Evolutionary conservation across 805 yeast genomes (phyloP).

Genomic region (Candida michaelii): DNA sequence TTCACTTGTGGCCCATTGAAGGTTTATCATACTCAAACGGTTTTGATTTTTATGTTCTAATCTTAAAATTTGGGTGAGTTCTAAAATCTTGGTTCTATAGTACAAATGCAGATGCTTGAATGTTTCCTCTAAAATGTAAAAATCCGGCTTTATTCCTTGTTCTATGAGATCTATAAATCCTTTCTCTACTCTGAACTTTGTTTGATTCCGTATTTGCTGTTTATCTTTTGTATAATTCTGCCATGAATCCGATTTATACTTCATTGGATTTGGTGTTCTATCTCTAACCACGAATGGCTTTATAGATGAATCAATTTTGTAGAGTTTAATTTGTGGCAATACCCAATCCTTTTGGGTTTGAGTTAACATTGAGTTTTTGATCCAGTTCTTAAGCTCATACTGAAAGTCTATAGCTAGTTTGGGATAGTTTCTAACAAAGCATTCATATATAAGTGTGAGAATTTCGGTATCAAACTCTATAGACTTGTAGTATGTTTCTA

Average conservation of each 20-base stretch:
- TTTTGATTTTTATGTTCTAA: conserved; percentile 17
- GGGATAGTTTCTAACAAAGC: conserved; percentile 36
- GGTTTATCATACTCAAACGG: conserved; percentile 23
- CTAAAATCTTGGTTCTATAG: conserved; percentile 12
- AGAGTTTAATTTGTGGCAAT: not conserved
- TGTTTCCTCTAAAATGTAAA: conserved; percentile 29
- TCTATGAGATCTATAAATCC: conserved; percentile 34
- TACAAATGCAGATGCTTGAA: conserved; percentile 24
- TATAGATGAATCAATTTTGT: conserved; percentile 5
- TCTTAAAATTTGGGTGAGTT: conserved; percentile 13
- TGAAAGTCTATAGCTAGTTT: conserved; percentile 25
- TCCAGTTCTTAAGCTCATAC: not conserved
- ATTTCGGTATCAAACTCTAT: conserved; percentile 23
- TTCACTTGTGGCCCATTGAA: conserved; percentile 17
- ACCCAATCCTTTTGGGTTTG: not conserved
- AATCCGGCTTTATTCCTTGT: conserved; percentile 38
- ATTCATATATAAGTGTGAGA: conserved; percentile 23
- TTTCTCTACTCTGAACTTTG: conserved; percentile 27
- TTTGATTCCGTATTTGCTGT: conserved; percentile 20
- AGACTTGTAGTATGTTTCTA: conserved; percentile 13
- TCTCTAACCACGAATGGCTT: conserved; percentile 11
- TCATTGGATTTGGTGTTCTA: conserved; percentile 9
- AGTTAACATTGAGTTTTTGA: not conserved
- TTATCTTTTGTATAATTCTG: not conserved
- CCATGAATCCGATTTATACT: conserved; percentile 11